Evolutionary conservation across 108 stramenopile species (phyloP).

Genomic region (Parietichytrium sp.): DNA sequence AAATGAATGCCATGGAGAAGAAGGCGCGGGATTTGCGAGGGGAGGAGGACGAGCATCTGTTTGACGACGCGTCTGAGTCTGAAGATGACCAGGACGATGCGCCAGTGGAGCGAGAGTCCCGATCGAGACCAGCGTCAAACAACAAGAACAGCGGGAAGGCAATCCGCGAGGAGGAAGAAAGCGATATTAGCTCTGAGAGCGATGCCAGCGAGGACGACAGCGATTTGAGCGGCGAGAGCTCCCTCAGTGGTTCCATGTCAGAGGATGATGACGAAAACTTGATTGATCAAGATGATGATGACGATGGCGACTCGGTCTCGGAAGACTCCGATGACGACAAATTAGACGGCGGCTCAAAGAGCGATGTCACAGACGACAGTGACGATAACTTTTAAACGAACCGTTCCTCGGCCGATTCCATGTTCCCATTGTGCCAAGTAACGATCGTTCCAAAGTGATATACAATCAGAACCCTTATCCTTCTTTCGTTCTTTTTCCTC

Average conservation of each 20-base stretch:
- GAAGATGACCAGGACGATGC: conserved; percentile 30
- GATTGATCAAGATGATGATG: conserved; percentile 38
- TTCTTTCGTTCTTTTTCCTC: too few relatives aligned
- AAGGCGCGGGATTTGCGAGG: conserved; percentile 47
- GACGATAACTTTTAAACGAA: conserved; percentile 34
- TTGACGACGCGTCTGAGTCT: not conserved
- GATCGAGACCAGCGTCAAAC: not conserved
- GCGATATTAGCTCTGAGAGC: not conserved
- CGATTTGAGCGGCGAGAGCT: not conserved
- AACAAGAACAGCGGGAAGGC: not conserved
- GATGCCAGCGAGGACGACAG: conserved; percentile 28
- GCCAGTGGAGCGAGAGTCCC: not conserved
- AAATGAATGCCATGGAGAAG: conserved; percentile 59
- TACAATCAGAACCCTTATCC: too few relatives aligned
- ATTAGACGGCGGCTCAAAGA: not conserved
- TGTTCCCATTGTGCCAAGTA: too few relatives aligned
- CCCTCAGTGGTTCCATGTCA: not conserved
- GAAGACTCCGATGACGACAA: conserved; percentile 3
- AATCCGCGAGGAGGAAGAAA: not conserved
- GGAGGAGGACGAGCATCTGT: conserved; percentile 30
- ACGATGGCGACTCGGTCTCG: conserved; percentile 1
- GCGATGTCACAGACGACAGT: not conserved
- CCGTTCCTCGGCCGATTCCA: too few relatives aligned
- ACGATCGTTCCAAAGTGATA: too few relatives aligned
- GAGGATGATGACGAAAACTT: conserved; percentile 37